Base-by-base conservation (phyloP, 768 basidiomycete genomes). In the Tricholoma saponaceum region DNA sequence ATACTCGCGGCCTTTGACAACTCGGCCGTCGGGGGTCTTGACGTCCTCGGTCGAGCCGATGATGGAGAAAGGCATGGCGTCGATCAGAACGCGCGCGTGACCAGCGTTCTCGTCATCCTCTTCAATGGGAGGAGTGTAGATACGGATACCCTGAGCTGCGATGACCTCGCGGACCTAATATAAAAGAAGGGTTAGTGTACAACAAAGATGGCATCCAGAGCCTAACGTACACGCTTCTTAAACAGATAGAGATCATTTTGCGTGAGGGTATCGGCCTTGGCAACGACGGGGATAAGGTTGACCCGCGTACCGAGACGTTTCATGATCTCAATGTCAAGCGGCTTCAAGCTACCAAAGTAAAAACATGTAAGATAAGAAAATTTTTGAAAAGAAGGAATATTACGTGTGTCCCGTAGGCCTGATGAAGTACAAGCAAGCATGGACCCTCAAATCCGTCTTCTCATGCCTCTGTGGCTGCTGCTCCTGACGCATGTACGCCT, bases 241-340 rank as follows among this genome's bases (percentile, higher is more conserved):
- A 98, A 98, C 33, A 83, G 75, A 62, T 84, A 83, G 10, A 99
- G 78, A 73, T 98, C 97, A 60, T 89, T 88, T 67, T 96, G 95
- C 1, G 95, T 98, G 60, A 99, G 80, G 1, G 97, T 99, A 68
- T 98, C 97, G 22, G 97, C 96, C 76, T 98, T 98, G 56, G 97
- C 93, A 54, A 99, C 80, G 66, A 98, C 95, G 5, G 97, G 97
- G 64, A 99, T 98, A 59, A 99, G 83, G 74, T 99, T 97, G 71
- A 98, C 97, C 64, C 97, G 89, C 50, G 95, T 95, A 37, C 97
- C 96, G 18, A 99, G 87, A 57, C 95, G 91, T 79, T 98, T 98
- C 97, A 99, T 99, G 72, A 98, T 95, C 76, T 98, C 97, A 64
- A 99, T 95, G 69, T 99, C 97, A 49, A 99, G 83, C 20, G 97